Base-by-base conservation (phyloP, 805 yeast genomes). In the Metschnikowia noctiluminum region DNA sequence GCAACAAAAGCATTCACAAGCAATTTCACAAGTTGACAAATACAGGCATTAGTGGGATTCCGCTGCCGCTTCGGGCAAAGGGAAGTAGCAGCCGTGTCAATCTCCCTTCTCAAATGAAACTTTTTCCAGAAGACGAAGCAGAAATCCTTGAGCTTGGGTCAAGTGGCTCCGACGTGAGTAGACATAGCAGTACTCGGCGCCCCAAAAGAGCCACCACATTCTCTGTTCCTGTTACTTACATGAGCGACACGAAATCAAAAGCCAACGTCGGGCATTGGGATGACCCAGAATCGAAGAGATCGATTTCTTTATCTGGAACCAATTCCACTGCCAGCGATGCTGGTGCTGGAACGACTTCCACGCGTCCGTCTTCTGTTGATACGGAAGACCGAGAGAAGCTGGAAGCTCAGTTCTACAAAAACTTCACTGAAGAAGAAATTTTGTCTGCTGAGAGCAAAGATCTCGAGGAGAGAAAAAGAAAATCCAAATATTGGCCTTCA, bases 41-140 rank as follows among this genome's bases (percentile, higher is more conserved):
- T n/a, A 40, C 45, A 9, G 42, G 42, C n/a, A 41, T 49, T 30
- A 27, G 48, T 9, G 56, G 47, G 9, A n/a, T 35, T 6, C 43
- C 48, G 10, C 49, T 45, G 51, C 54, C 54, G 5, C 35, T 48
- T 8, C 28, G 45, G 16, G 45, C 36, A 14, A 46, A 41, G 15
- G 50, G 49, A 38, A 42, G 43, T 35, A 42, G 42, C n/a, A 51
- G 52, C 42, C 50, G 54, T 10, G 53, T 57, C 39, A 64, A 67
- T 28, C 62, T 78, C 43, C 87, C 87, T 0, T 80, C 86, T 0
- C 88, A 83, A 60, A 60, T 82, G 57, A 72, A 73, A 35, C 64
- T 82, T 10, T 69, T 80, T 31, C 66, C 70, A 1, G 70, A 70
- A 30, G 46, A 60, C 32, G 69, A 69, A 39, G 57, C 60, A 14